Evolutionary conservation across 768 basidiomycete genomes (phyloP), one percentile per base, ranked within the genome.

Genomic region (Dendrothele bispora): DNA sequence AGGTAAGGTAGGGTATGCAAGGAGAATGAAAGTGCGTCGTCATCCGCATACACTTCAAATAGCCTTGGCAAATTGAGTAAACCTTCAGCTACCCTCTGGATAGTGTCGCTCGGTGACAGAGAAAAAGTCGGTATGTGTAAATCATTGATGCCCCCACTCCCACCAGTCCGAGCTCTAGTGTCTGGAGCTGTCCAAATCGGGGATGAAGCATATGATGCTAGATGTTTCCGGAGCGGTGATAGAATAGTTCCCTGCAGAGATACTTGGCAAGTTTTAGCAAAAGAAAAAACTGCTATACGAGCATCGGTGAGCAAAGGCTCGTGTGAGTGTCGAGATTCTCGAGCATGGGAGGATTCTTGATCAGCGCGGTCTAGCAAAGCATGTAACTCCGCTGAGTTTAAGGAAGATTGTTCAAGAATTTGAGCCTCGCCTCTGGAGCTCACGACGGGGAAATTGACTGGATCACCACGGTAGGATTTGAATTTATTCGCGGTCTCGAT

Each of bases 11-110:
- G 70, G 5, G 88, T 91, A 39, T 86, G 83, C 32, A 98, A 72
- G 28, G 91, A 92, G 66, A 94, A 97, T 2, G 84, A 81, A 7
- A 98, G 77, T 8, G 91, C 90, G 51, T 94, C 92, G 62, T 98
- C 94, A 48, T 87, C 86, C 6, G 88, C 91, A 59, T 97, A 95
- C 15, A 95, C 88, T 64, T 98, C 95, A 60, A 98, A 97, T 14
- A 98, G 71, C 47, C 94, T 71, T 2, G 95, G 92, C 3, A 99
- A 80, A 68, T 95, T 97, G 26, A 98, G 74, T 27, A 99, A 69
- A n/a, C 94, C 93, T 60, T 98, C 97, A 2, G 91, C 89, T 26
- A 98, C 85, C 48, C 84, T 83, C 50, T 94, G 89, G 51, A 97
- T 85, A 4, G 80, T 83, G 45, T 92, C 90, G 46, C 86, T 95